phyloP scores from a whole-genome alignment of 2,329 filamentous ascomycete genomes.

The Fusarium sp. region DNA sequence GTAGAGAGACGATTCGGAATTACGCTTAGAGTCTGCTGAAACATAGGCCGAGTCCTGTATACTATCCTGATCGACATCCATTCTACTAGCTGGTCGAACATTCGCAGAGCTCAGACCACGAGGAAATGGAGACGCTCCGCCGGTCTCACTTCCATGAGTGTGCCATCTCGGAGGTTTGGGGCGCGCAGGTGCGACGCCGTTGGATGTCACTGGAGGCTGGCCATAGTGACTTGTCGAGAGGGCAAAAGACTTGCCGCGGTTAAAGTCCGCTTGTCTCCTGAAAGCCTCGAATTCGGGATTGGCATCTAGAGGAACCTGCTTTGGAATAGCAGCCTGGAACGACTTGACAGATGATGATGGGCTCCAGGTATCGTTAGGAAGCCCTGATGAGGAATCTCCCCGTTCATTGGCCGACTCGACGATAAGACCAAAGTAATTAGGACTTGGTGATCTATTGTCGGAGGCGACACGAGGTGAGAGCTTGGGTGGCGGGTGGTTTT shows the following conservation, averaged over 20 bases:
- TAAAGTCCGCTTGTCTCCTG: constrained; percentile 78
- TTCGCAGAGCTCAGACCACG: constrained; percentile 45
- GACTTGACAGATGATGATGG: constrained; percentile 79
- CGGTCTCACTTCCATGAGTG: constrained; percentile 63
- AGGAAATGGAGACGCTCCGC: constrained; percentile 54
- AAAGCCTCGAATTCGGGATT: constrained; percentile 90
- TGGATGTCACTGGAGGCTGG: constrained; percentile 49
- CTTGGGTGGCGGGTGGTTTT: constrained; percentile 68
- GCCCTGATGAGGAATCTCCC: constrained; percentile 75
- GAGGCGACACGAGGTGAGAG: constrained; percentile 59
- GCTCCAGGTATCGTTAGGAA: constrained; percentile 82
- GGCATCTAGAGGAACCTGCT: constrained; percentile 78
- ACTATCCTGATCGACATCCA: constrained; percentile 64
- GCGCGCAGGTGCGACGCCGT: constrained; percentile 52
- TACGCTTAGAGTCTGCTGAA: constrained; percentile 69
- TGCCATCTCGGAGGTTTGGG: constrained; percentile 64
- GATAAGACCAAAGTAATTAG: constrained; percentile 89
- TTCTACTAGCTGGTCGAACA: constrained; percentile 49
- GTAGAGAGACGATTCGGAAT: constrained; percentile 63
- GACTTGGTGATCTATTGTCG: constrained; percentile 72
- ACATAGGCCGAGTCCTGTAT: constrained; percentile 69
- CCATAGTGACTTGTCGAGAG: constrained; percentile 65
- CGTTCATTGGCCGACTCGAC: constrained; percentile 74
- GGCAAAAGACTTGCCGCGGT: constrained; percentile 63
- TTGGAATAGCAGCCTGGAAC: constrained; percentile 77